Conservation (phyloP, 495 filamentous ascomycete species). For the Xylaria cubensis region DNA sequence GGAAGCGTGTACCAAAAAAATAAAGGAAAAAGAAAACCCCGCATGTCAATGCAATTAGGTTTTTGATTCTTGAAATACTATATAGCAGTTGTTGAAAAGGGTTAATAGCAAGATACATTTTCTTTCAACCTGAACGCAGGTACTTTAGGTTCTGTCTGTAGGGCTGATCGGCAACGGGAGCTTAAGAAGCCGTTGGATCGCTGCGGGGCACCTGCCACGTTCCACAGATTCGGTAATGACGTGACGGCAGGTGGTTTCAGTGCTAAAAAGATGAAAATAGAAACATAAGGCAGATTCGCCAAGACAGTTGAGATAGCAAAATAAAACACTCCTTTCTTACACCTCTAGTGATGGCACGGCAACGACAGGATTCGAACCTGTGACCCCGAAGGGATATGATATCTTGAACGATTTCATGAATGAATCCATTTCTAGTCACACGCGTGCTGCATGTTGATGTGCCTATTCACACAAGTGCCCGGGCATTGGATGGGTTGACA, state of each 20-base stretch:
- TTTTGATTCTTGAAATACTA: neutral
- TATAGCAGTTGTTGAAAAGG: neutral
- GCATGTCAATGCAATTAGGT: neutral
- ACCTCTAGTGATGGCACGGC: neutral
- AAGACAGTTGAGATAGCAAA: neutral
- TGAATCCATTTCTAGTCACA: constrained; percentile 24
- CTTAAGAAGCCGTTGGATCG: neutral
- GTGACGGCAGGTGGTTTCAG: neutral
- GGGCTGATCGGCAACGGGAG: neutral
- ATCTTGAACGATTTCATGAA: too few relatives aligned
- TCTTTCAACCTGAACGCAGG: neutral
- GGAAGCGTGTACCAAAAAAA: neutral
- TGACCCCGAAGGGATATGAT: constrained; percentile 32
- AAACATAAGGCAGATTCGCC: too few relatives aligned
- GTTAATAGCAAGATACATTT: neutral
- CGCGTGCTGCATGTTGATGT: too few relatives aligned
- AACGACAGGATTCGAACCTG: constrained; percentile 33
- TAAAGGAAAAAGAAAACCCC: neutral
- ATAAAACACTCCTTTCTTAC: neutral
- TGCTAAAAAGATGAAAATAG: neutral
- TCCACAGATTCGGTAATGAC: neutral
- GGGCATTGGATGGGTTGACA: neutral
- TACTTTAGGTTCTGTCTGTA: neutral
- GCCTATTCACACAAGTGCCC: too few relatives aligned
- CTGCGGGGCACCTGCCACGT: neutral